phyloP scores from a whole-genome alignment of 768 basidiomycete genomes.

The Kwoniella pini region DNA sequence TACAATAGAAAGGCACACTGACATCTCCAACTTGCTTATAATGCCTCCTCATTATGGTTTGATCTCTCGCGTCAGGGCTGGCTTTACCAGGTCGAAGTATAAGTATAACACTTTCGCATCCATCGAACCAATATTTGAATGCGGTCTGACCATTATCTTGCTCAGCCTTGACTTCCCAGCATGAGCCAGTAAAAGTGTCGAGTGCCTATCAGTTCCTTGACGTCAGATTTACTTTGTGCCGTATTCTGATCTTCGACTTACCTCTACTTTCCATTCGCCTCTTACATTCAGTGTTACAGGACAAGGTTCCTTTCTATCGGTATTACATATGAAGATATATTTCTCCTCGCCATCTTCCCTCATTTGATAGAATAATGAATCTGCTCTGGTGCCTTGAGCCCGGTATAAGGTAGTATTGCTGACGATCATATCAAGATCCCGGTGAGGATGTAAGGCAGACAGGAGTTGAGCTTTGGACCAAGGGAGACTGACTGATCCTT shows the following conservation, averaged over 20 bases:
- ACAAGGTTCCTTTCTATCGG: slow-evolving; percentile 28
- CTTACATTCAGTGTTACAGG: slow-evolving; percentile 15
- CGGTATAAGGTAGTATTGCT: slow-evolving; percentile 29
- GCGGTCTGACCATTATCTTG: slow-evolving; percentile 21
- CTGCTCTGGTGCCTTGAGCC: slow-evolving; percentile 21
- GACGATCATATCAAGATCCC: slow-evolving; percentile 32
- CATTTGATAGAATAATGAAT: slow-evolving; percentile 36
- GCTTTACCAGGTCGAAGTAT: slow-evolving; percentile 13
- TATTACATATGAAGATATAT: slow-evolving; percentile 41
- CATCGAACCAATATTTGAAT: slow-evolving; percentile 34
- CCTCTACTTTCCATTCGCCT: slow-evolving; percentile 26
- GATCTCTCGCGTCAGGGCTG: not conserved
- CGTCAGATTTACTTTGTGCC: not conserved
- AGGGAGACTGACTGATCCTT: slow-evolving; percentile 9
- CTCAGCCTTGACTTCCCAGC: slow-evolving; percentile 18
- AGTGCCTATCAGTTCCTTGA: slow-evolving; percentile 9
- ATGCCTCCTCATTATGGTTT: slow-evolving; percentile 20
- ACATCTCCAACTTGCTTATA: slow-evolving; percentile 30
- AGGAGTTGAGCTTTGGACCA: slow-evolving; percentile 27
- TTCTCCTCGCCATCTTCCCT: slow-evolving; percentile 29
- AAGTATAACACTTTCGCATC: slow-evolving; percentile 27
- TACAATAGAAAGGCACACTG: not conserved
- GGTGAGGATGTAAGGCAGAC: slow-evolving; percentile 16
- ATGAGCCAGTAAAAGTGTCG: slow-evolving; percentile 21
- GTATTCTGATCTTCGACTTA: not conserved